Conservation (phyloP, 1,284 basidiomycete genomes). For the Leccinum variabile region DNA sequence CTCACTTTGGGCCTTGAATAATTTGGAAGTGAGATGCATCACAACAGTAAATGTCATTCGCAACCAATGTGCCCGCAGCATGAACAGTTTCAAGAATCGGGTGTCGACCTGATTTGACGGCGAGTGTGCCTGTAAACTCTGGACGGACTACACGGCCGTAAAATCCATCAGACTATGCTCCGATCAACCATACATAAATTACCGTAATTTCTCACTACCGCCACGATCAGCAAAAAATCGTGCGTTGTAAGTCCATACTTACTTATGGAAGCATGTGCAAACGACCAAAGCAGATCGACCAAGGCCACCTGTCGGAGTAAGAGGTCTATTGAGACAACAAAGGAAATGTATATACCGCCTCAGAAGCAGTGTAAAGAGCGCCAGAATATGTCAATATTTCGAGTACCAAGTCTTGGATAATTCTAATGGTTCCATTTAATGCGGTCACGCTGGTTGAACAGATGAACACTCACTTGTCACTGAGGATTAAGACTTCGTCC, state of each 20-base stretch:
- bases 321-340: background rate
- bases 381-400: conserved; percentile 68
- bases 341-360: conserved; percentile 57
- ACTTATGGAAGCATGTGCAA: conserved; percentile 81
- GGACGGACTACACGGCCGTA: conserved; percentile 65
- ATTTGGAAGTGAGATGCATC: conserved; percentile 84
- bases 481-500: conserved; percentile 80
- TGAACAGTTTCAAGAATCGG: conserved; percentile 81
- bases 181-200: conserved; percentile 8
- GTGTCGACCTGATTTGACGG: conserved; percentile 84
- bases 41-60: conserved; percentile 87
- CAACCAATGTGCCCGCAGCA: conserved; percentile 66
- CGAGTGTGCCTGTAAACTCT: conserved; percentile 82
- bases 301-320: conserved; percentile 60
- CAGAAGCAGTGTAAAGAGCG: conserved; percentile 82
- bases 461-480: conserved; percentile 56
- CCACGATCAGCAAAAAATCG: background rate
- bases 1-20: conserved; percentile 86
- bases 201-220: conserved; percentile 73
- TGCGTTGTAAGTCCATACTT: conserved; percentile 28
- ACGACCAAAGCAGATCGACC: conserved; percentile 84
- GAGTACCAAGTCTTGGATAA: conserved; percentile 69
- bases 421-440: conserved; percentile 41
- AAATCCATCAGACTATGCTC: background rate
- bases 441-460: background rate